These are phyloP conservation scores for Euphorbia celastroides DNA, from an alignment of 441 rosid species.

Conservation along the genomic window DNA sequence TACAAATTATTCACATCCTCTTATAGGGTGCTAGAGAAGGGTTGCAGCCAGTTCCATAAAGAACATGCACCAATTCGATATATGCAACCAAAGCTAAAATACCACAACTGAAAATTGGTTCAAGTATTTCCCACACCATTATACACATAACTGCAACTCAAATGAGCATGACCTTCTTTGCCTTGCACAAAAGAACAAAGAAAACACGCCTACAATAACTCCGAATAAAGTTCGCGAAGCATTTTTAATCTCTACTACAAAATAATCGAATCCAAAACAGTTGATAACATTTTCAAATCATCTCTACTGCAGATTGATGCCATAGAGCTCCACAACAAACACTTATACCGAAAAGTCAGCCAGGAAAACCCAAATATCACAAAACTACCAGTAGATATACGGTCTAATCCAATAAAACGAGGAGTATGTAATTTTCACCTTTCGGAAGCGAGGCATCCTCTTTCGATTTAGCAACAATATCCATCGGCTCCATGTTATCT, in stretches of 20 bases:
- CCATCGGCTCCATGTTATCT: slow-evolving; percentile 86
- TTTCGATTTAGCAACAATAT: slow-evolving; percentile 94
- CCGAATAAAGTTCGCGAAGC: neutral
- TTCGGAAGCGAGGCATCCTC: slow-evolving; percentile 99
- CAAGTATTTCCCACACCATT: neutral
- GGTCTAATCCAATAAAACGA: neutral
- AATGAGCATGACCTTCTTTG: neutral
- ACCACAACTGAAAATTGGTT: neutral
- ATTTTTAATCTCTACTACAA: neutral
- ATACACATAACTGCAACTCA: neutral
- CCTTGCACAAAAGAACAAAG: neutral
- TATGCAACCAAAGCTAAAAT: neutral
- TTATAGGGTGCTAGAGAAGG: neutral
- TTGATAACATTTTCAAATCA: neutral
- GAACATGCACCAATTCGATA: neutral
- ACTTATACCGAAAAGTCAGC: neutral
- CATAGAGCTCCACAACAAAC: neutral
- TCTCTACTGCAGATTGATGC: neutral
- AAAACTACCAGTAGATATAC: neutral
- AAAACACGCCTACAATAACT: neutral
- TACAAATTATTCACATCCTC: neutral
- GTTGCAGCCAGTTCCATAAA: neutral
- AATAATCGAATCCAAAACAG: neutral
- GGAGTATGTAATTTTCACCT: slow-evolving; percentile 36
- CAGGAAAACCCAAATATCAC: neutral